Evolutionary conservation across 257 asterid genomes (phyloP), one percentile per base, ranked within the genome.

Genomic region (Dorcoceras hygrometricum): DNA sequence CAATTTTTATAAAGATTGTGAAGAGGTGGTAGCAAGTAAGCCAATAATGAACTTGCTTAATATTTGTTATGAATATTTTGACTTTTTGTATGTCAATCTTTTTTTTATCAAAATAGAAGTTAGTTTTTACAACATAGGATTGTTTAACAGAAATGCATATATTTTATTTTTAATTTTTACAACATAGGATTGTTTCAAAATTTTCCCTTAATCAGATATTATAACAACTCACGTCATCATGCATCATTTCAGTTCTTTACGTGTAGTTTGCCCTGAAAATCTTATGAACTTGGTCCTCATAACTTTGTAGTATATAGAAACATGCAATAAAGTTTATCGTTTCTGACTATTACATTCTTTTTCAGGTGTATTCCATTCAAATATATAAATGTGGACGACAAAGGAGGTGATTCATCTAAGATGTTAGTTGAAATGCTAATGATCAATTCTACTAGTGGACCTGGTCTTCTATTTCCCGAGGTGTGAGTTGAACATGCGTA

Each of bases 401-500:
- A 82, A 67, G 86, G 78, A 4, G 82, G 75, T 70, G 88, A 75
- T 50, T 1, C 69, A n/a, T 58, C 87, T 19, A 71, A 77, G 71
- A 81, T 80, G 75, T 75, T 73, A 51, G 73, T 88, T 60, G 94
- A 89, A 76, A 96, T 91, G 25, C 78, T 91, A 63, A 91, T 91
- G 98, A 91, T 91, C 80, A 91, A 80, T 76, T 91, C 98, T 74
- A 81, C 84, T 65, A 86, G 98, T 67, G 98, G 98, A 57, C 95
- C 96, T 74, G 98, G 98, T 72, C 98, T 91, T 71, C 84, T 91
- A 16, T 91, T 91, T 75, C 98, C 98, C 6, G 89, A 91, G 96
- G 98, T 91, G 77, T 76, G 81, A 55, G 46, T 60, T 36, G 39
- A 34, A 29, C 59, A 32, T 18, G 8, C 59, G 20, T 53, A 57